Conservation (phyloP, 2,329 filamentous ascomycete genomes). For the Epichloe sp. region DNA sequence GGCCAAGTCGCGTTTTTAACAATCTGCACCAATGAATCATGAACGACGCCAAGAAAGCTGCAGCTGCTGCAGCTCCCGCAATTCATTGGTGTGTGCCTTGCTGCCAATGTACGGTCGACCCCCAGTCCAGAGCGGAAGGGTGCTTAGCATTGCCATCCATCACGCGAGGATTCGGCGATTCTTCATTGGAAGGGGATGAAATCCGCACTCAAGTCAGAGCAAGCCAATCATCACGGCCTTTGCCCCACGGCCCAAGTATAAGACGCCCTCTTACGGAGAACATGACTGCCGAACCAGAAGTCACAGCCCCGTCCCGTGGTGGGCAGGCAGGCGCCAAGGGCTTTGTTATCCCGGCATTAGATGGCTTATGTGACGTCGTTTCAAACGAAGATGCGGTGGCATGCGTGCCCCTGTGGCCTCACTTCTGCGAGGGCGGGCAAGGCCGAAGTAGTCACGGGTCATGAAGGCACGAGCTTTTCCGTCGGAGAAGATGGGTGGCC, state of each 20-base stretch:
- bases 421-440: slow-evolving; percentile 15
- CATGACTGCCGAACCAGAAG: slow-evolving; percentile 51
- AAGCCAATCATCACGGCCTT: slow-evolving; percentile 36
- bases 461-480: slow-evolving; percentile 4
- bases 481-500: slow-evolving; percentile 12
- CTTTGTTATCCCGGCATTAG: slow-evolving; percentile 54
- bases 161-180: slow-evolving; percentile 55
- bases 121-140: slow-evolving; percentile 34
- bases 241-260: slow-evolving; percentile 26
- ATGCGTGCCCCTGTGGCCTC: slow-evolving; percentile 41
- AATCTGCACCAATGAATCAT: slow-evolving; percentile 45
- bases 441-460: slow-evolving; percentile 12
- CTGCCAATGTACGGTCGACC: slow-evolving; percentile 45
- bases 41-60: slow-evolving; percentile 19
- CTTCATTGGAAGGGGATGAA: slow-evolving; percentile 53
- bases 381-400: slow-evolving; percentile 43
- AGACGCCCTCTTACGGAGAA: slow-evolving; percentile 44
- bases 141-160: slow-evolving; percentile 49
- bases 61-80: slow-evolving; percentile 22
- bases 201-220: slow-evolving; percentile 21
- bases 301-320: slow-evolving; percentile 36
- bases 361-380: slow-evolving; percentile 54
- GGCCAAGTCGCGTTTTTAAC: slow-evolving; percentile 46
- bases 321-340: slow-evolving; percentile 26
- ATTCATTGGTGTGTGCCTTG: slow-evolving; percentile 44